phyloP scores from a whole-genome alignment of 2,329 filamentous ascomycete species.

The Zasmidium angulare region DNA sequence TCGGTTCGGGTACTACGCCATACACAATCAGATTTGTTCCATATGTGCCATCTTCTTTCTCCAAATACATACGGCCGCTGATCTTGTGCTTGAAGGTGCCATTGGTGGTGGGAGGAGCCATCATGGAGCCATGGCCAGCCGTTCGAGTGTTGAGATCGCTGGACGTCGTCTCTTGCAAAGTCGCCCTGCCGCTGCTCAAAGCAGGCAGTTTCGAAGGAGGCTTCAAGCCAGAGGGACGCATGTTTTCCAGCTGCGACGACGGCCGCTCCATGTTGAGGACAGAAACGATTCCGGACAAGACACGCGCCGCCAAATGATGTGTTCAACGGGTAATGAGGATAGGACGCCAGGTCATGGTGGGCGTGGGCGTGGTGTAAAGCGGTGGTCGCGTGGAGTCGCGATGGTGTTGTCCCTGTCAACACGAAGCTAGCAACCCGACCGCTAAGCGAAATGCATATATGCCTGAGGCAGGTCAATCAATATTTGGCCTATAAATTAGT shows the following conservation, averaged over 20 bases:
- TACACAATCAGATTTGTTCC: not conserved
- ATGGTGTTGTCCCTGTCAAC: not conserved
- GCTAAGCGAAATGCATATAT: too few relatives aligned
- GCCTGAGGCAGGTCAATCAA: too few relatives aligned
- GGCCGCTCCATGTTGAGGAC: slow-evolving; percentile 30
- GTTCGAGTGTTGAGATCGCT: slow-evolving; percentile 52
- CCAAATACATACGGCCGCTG: slow-evolving; percentile 45
- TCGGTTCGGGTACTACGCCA: slow-evolving; percentile 45
- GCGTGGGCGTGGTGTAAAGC: not conserved
- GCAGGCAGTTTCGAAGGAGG: slow-evolving; percentile 33
- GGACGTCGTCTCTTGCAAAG: slow-evolving; percentile 32
- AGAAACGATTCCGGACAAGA: not conserved
- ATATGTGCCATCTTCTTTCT: not conserved
- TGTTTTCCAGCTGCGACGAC: slow-evolving; percentile 33
- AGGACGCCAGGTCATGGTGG: not conserved
- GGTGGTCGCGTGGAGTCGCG: not conserved
- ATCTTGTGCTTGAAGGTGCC: slow-evolving; percentile 51
- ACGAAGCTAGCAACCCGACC: too few relatives aligned
- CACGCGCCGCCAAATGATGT: not conserved
- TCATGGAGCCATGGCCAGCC: slow-evolving; percentile 35
- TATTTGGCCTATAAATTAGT: too few relatives aligned
- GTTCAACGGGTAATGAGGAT: not conserved
- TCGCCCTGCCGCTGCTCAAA: slow-evolving; percentile 15
- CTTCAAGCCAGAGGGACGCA: slow-evolving; percentile 33
- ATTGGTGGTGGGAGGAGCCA: slow-evolving; percentile 39